These are phyloP conservation scores for Sporobolomyces phaffii DNA, from an alignment of 768 basidiomycete species.

Conservation along the genomic window DNA sequence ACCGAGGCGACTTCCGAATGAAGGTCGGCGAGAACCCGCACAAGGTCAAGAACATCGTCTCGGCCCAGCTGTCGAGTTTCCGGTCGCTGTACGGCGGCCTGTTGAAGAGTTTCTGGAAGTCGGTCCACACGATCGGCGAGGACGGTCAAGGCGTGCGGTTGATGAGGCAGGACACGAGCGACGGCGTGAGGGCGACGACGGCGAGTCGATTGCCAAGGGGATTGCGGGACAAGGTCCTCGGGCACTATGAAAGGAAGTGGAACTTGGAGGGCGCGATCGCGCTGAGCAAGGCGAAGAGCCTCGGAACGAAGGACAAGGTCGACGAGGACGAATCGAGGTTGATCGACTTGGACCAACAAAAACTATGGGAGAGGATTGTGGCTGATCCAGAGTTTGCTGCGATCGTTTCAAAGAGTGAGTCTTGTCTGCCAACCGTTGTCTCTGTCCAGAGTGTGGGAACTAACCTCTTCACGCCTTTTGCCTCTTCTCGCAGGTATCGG, in stretches of 20 bases:
- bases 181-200: slow-evolving; percentile 65
- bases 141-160: slow-evolving; percentile 14
- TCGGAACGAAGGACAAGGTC: slow-evolving; percentile 6
- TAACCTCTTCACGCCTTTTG: background rate
- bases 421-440: background rate
- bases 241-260: slow-evolving; percentile 39
- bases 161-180: slow-evolving; percentile 61
- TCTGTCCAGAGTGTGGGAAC: background rate
- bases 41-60: slow-evolving; percentile 91
- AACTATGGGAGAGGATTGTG: slow-evolving; percentile 39
- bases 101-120: slow-evolving; percentile 39
- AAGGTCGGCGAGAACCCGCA: slow-evolving; percentile 76
- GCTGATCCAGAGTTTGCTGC: slow-evolving; percentile 27
- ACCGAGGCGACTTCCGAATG: slow-evolving; percentile 89
- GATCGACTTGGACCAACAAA: slow-evolving; percentile 26
- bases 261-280: slow-evolving; percentile 30
- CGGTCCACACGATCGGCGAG: slow-evolving; percentile 39
- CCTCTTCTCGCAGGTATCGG: slow-evolving; percentile 35
- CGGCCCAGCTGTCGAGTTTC: slow-evolving; percentile 73
- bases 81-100: slow-evolving; percentile 69
- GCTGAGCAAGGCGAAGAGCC: background rate
- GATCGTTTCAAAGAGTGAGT: slow-evolving; percentile 36
- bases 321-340: background rate
- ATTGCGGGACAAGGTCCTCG: slow-evolving; percentile 37
- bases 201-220: slow-evolving; percentile 49